phyloP scores from a whole-genome alignment of 2,329 filamentous ascomycete genomes.

The Stachybotrys chlorohalonatus region DNA sequence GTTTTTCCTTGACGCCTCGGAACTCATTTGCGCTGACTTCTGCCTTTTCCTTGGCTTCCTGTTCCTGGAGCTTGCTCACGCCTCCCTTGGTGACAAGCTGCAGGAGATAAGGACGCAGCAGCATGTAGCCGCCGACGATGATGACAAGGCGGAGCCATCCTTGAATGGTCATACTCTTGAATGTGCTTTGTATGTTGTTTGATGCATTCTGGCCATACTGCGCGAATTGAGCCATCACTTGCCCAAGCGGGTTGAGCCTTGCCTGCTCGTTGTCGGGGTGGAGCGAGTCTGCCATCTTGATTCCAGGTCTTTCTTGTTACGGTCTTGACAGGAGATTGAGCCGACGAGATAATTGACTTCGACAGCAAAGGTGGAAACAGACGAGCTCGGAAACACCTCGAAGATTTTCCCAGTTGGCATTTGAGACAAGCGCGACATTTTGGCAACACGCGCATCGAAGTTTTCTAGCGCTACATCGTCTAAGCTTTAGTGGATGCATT shows the following conservation, averaged over 20 bases:
- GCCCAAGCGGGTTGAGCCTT: constrained; percentile 23
- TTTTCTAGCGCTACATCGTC: no score
- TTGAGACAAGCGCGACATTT: no score
- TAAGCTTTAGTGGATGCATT: no score
- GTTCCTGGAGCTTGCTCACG: constrained; percentile 54
- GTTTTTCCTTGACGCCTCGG: constrained; percentile 45
- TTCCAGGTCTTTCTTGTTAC: constrained; percentile 9
- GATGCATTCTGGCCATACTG: constrained; percentile 27
- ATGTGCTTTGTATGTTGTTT: constrained; percentile 40
- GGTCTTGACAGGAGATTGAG: no score
- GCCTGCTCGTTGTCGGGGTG: constrained; percentile 14
- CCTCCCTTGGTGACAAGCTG: constrained; percentile 56
- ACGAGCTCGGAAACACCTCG: no score
- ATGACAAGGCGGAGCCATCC: constrained; percentile 61
- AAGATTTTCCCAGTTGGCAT: no score
- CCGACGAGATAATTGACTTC: no score
- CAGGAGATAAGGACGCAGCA: constrained; percentile 66
- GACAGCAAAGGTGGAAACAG: no score
- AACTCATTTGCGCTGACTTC: constrained; percentile 57
- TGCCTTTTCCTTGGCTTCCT: constrained; percentile 42
- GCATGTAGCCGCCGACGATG: constrained; percentile 63
- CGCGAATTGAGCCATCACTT: constrained; percentile 19
- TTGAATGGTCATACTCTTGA: constrained; percentile 41
- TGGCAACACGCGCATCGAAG: no score
- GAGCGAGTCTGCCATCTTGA: constrained; percentile 4